phyloP scores from a whole-genome alignment of 495 filamentous ascomycete species.

The Talaromyces wortmannii region DNA sequence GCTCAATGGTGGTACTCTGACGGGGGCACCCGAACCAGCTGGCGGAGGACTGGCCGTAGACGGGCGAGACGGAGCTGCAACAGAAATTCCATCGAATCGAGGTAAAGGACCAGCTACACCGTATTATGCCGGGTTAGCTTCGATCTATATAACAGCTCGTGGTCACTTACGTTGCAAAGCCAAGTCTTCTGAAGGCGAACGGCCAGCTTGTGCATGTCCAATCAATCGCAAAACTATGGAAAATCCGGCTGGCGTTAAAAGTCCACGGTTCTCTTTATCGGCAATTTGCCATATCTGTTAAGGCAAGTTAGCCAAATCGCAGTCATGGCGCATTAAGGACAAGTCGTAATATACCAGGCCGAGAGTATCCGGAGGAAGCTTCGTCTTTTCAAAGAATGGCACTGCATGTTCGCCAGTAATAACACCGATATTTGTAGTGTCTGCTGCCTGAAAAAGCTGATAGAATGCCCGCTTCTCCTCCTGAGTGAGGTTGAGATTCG shows the following conservation, averaged over 20 bases:
- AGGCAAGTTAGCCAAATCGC: neutral
- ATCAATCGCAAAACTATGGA: slow-evolving; percentile 88
- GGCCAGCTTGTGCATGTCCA: slow-evolving; percentile 85
- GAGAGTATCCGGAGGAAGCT: slow-evolving; percentile 72
- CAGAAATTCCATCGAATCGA: slow-evolving; percentile 73
- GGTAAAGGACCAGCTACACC: slow-evolving; percentile 77
- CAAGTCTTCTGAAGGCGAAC: slow-evolving; percentile 71
- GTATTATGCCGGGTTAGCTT: slow-evolving; percentile 10
- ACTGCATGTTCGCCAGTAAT: slow-evolving; percentile 95
- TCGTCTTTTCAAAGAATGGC: slow-evolving; percentile 96
- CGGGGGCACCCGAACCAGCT: slow-evolving; percentile 65
- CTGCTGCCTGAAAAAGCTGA: slow-evolving; percentile 83
- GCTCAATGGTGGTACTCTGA: slow-evolving; percentile 84
- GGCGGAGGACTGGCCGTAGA: slow-evolving; percentile 42
- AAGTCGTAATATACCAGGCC: slow-evolving; percentile 60
- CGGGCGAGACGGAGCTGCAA: slow-evolving; percentile 28
- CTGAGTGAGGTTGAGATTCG: slow-evolving; percentile 77
- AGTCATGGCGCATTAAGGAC: neutral
- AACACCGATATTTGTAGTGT: slow-evolving; percentile 83
- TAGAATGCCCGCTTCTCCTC: slow-evolving; percentile 93
- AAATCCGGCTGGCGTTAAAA: slow-evolving; percentile 87
- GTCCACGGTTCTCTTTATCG: slow-evolving; percentile 90
- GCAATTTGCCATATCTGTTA: slow-evolving; percentile 96
- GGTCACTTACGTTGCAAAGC: slow-evolving; percentile 52
- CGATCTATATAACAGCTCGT: neutral